phyloP scores from a whole-genome alignment of 495 filamentous ascomycete species.

The Margaritispora aquatica region DNA sequence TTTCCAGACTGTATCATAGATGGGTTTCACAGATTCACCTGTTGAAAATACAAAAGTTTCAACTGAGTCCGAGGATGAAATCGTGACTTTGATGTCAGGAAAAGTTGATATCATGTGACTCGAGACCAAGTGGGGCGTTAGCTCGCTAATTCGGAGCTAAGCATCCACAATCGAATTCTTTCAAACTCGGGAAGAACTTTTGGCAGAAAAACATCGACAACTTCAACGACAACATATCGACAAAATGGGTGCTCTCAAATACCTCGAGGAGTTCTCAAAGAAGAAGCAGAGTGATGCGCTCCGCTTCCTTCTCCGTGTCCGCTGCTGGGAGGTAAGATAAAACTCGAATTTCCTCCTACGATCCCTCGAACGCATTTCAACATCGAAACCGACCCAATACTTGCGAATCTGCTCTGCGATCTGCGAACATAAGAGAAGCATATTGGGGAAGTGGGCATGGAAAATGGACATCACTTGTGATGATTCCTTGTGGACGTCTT shows the following conservation, averaged over 20 bases:
- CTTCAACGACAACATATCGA: not conserved
- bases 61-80: too few relatives aligned
- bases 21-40: too few relatives aligned
- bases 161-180: too few relatives aligned
- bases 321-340: conserved; percentile 99
- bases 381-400: conserved; percentile 20
- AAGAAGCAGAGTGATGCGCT: conserved; percentile 99
- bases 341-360: conserved; percentile 8
- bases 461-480: not conserved
- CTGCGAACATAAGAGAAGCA: conserved; percentile 12
- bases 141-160: not conserved
- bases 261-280: conserved; percentile 77
- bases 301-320: conserved; percentile 98
- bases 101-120: too few relatives aligned
- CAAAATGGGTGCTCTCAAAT: conserved; percentile 6
- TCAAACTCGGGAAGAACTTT: not conserved
- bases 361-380: conserved; percentile 1
- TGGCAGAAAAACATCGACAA: not conserved
- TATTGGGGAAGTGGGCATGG: conserved; percentile 19
- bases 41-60: too few relatives aligned
- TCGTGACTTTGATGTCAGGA: too few relatives aligned
- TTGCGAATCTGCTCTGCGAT: conserved; percentile 22
- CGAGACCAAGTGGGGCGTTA: too few relatives aligned
- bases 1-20: too few relatives aligned
- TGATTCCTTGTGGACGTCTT: conserved; percentile 26